phyloP scores from a whole-genome alignment of 2,329 filamentous ascomycete species.

The Lachnellula subtilissima region DNA sequence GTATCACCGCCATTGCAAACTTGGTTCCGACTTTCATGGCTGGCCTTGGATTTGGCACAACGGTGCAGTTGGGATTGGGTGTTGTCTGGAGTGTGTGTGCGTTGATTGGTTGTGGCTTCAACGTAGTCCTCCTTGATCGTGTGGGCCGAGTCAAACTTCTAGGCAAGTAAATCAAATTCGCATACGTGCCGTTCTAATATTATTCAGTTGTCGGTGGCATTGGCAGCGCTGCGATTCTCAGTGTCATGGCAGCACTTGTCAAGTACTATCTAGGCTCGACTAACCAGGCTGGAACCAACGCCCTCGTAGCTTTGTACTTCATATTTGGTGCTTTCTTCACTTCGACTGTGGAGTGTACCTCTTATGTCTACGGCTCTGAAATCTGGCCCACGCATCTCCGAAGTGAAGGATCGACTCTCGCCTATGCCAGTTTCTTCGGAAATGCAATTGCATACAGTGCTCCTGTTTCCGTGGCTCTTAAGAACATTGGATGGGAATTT shows the following conservation, averaged over 20 bases:
- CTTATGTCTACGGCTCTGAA: constrained; percentile 33
- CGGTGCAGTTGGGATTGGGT: constrained; percentile 28
- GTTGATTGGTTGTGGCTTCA: constrained; percentile 28
- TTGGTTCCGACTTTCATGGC: constrained; percentile 30
- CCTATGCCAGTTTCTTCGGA: constrained; percentile 23
- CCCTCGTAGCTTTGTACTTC: constrained; percentile 21
- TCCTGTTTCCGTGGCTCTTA: constrained; percentile 11
- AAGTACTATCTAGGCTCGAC: constrained; percentile 23
- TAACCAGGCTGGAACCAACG: constrained; percentile 22
- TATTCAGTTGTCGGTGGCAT: constrained; percentile 21
- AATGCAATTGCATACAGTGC: constrained; percentile 22
- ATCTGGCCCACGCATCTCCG: constrained; percentile 34
- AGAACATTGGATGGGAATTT: constrained; percentile 31
- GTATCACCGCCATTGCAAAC: constrained; percentile 29
- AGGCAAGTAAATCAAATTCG: constrained; percentile 12
- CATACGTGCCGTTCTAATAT: constrained; percentile 2
- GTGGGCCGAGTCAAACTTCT: constrained; percentile 22
- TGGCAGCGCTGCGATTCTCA: constrained; percentile 19
- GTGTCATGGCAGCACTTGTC: constrained; percentile 21
- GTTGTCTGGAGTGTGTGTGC: constrained; percentile 27
- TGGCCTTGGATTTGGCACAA: constrained; percentile 28
- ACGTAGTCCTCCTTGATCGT: constrained; percentile 26
- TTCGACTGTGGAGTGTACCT: constrained; percentile 5
- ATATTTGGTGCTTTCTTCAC: constrained; percentile 26
- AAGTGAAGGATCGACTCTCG: constrained; percentile 10